Conservation (phyloP, 306 rosid species). For the Nissolia schottii region DNA sequence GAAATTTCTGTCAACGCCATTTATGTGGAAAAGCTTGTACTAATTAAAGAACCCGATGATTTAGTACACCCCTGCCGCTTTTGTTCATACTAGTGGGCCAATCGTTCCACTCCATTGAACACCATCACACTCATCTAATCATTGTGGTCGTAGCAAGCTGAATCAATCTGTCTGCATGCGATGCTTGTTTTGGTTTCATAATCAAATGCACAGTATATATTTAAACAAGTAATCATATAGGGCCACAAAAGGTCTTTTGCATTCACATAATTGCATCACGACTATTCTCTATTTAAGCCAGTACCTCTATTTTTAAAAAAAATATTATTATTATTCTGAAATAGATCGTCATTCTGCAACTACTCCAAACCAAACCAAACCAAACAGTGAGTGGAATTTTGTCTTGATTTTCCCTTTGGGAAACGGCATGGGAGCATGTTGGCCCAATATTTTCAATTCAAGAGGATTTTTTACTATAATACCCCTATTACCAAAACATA, state of each 20-base stretch:
- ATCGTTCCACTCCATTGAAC: slow-evolving; percentile 15
- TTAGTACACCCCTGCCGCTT: not conserved
- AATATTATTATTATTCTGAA: not conserved
- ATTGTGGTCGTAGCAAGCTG: slow-evolving; percentile 14
- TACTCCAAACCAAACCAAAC: too few relatives aligned
- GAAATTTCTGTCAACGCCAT: not conserved
- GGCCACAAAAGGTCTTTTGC: too few relatives aligned
- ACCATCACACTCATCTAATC: slow-evolving; percentile 21
- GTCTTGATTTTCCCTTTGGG: slow-evolving; percentile 31
- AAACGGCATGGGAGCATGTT: slow-evolving; percentile 33
- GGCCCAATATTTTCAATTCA: slow-evolving; percentile 26
- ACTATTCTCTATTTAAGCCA: not conserved
- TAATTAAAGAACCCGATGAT: not conserved
- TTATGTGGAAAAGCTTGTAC: slow-evolving; percentile 1
- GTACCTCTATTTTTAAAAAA: not conserved
- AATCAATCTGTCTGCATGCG: slow-evolving; percentile 33
- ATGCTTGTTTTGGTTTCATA: slow-evolving; percentile 23
- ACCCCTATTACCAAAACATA: too few relatives aligned
- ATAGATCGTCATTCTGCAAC: slow-evolving; percentile 9
- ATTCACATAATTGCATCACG: not conserved
- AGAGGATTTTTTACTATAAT: too few relatives aligned
- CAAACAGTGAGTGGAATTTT: slow-evolving; percentile 12
- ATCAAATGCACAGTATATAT: slow-evolving; percentile 3
- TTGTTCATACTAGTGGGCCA: slow-evolving; percentile 18
- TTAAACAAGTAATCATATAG: too few relatives aligned